Percentiles rank a stretch among this genome's conserved stretches.
Evolutionary conservation across 495 filamentous ascomycete species (phyloP).

Genomic region (Penicillium paxilli): DNA sequence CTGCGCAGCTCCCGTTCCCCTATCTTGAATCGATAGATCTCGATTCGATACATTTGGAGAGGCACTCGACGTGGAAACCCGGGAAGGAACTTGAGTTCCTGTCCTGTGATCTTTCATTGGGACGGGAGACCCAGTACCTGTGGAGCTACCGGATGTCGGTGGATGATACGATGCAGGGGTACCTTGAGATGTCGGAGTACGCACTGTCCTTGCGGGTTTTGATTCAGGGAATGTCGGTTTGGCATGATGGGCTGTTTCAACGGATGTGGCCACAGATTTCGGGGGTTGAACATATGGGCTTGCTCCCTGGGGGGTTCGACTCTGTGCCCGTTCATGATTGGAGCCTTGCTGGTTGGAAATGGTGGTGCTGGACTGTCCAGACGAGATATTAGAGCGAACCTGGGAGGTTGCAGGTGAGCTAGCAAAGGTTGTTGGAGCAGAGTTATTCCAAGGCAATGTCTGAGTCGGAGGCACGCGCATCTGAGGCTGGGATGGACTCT

Average conservation of each 20-base stretch:
- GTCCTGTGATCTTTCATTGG: neutral
- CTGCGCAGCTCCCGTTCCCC: neutral
- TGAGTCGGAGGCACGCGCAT: neutral
- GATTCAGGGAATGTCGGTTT: neutral
- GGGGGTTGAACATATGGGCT: too few relatives aligned
- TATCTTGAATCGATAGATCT: neutral
- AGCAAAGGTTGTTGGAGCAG: too few relatives aligned
- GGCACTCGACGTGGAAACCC: neutral
- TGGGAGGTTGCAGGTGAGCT: too few relatives aligned
- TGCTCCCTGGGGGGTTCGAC: too few relatives aligned
- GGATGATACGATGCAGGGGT: neutral
- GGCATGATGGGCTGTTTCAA: neutral
- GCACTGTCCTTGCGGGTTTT: neutral
- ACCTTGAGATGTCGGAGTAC: neutral
- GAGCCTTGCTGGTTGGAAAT: too few relatives aligned
- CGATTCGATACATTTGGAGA: neutral
- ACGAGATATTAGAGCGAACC: too few relatives aligned
- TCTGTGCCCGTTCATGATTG: too few relatives aligned
- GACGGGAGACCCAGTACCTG: neutral
- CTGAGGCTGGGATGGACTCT: neutral
- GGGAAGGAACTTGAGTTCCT: neutral
- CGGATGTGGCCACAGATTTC: neutral
- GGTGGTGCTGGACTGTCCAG: too few relatives aligned
- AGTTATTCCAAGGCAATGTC: neutral
- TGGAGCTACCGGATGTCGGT: neutral